Evolutionary conservation across 306 rosid species (phyloP).

Genomic region (Acacia confusa): DNA sequence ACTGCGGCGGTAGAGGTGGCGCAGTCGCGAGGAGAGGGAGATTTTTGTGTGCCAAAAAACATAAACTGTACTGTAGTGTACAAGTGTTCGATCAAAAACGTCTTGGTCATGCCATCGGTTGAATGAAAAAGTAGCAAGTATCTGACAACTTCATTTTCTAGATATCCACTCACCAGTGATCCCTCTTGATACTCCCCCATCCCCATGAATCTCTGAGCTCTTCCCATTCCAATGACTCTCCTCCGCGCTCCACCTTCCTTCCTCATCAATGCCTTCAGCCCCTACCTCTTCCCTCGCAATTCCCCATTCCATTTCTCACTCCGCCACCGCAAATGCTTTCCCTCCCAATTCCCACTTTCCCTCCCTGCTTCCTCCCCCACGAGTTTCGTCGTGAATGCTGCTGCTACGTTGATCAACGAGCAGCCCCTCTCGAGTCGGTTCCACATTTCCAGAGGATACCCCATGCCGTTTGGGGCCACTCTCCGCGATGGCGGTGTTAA

Average conservation of each 20-base stretch:
- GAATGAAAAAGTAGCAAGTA: not conserved
- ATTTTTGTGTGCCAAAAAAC: too few relatives aligned
- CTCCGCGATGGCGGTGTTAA: constrained; percentile 66
- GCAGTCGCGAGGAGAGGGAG: too few relatives aligned
- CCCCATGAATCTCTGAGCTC: not conserved
- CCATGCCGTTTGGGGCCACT: constrained; percentile 72
- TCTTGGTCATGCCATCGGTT: not conserved
- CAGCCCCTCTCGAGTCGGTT: constrained; percentile 45
- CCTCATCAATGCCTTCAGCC: constrained; percentile 13
- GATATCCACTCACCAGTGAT: not conserved
- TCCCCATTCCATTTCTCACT: not conserved
- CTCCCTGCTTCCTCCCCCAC: not conserved
- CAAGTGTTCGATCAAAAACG: too few relatives aligned
- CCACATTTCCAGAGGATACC: constrained; percentile 52
- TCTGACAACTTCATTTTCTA: not conserved
- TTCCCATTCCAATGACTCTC: constrained; percentile 24
- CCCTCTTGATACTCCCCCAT: not conserved
- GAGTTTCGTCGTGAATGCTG: constrained; percentile 11
- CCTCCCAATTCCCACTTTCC: not conserved
- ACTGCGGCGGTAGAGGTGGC: too few relatives aligned
- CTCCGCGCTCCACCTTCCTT: constrained; percentile 7
- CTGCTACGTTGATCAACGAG: constrained; percentile 34
- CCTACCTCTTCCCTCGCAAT: not conserved
- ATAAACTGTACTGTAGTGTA: too few relatives aligned
- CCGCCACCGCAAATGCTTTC: not conserved